Percentiles rank a stretch among this genome's conserved stretches.
Conservation (phyloP, 768 basidiomycete species). For the Scleroderma bovista region DNA sequence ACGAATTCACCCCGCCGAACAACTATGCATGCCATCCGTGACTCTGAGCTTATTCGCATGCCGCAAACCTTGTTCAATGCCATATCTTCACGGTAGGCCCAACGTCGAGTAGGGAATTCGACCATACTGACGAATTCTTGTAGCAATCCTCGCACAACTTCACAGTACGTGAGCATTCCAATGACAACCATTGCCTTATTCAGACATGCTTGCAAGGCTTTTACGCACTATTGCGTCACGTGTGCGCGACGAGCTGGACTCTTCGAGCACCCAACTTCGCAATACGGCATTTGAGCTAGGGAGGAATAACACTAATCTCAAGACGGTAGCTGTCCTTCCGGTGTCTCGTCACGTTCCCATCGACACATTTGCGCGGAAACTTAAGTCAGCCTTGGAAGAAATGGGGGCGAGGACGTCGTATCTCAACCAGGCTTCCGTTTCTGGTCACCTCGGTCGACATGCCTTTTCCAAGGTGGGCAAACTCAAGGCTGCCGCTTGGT, state of each 20-base stretch:
- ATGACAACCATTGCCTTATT: too few species aligned
- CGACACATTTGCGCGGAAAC: constrained; percentile 82
- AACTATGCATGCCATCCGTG: constrained; percentile 96
- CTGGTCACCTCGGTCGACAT: constrained; percentile 87
- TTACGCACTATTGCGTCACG: constrained; percentile 89
- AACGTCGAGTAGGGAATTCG: background rate
- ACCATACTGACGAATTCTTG: background rate
- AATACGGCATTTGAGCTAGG: constrained; percentile 55
- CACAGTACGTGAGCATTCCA: constrained; percentile 48
- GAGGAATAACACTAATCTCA: constrained; percentile 80
- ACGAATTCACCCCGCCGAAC: constrained; percentile 82
- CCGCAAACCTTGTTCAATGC: constrained; percentile 97
- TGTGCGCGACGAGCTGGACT: constrained; percentile 78
- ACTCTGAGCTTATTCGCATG: constrained; percentile 95
- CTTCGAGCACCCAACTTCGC: constrained; percentile 46
- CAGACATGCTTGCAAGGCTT: constrained; percentile 39
- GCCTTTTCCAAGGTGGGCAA: constrained; percentile 97
- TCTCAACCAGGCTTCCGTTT: constrained; percentile 91
- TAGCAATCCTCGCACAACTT: constrained; percentile 81
- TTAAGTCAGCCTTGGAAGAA: constrained; percentile 82
- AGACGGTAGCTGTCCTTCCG: constrained; percentile 92
- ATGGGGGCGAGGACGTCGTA: constrained; percentile 92
- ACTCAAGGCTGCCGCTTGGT: constrained; percentile 87
- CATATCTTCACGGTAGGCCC: constrained; percentile 72
- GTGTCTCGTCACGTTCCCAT: constrained; percentile 84